phyloP scores from a whole-genome alignment of 1,284 basidiomycete genomes.

The Trichosporon sp. region DNA sequence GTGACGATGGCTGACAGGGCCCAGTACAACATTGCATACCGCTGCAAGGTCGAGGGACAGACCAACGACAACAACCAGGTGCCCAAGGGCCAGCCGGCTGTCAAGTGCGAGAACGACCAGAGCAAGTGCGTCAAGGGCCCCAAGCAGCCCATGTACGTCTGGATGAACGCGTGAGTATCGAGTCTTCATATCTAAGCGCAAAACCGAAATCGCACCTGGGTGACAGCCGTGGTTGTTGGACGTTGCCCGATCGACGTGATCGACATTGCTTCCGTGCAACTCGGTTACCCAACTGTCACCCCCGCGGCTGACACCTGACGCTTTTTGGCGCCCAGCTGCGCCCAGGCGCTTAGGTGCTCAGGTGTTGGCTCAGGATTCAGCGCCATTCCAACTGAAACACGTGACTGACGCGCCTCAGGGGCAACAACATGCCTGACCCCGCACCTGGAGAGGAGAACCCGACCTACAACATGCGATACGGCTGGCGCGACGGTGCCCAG shows the following conservation, averaged over 20 bases:
- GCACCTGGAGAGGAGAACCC: neutral
- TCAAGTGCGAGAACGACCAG: constrained; percentile 31
- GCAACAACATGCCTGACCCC: constrained; percentile 10
- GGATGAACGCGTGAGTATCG: constrained; percentile 8
- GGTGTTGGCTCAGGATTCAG: neutral
- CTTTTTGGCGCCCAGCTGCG: too few relatives aligned
- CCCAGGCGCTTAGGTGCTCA: too few relatives aligned
- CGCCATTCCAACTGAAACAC: neutral
- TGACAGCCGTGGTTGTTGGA: too few relatives aligned
- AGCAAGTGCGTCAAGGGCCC: constrained; percentile 34
- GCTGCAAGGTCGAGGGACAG: constrained; percentile 58
- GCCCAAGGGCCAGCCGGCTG: constrained; percentile 47
- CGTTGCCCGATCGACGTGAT: neutral
- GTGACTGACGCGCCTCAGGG: constrained; percentile 1
- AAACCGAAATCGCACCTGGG: too few relatives aligned
- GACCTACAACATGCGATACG: constrained; percentile 7
- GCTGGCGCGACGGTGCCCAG: constrained; percentile 15
- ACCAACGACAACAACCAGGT: constrained; percentile 32
- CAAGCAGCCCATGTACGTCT: constrained; percentile 18
- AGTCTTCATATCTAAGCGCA: too few relatives aligned
- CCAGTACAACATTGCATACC: constrained; percentile 67
- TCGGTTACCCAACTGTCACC: neutral
- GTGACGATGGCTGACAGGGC: neutral
- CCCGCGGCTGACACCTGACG: too few relatives aligned
- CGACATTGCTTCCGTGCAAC: neutral